Percentiles rank a stretch among this genome's conserved stretches.
These are phyloP conservation scores for Arabidopsis lyrata DNA, from an alignment of 441 rosid species.

Conservation along the genomic window DNA sequence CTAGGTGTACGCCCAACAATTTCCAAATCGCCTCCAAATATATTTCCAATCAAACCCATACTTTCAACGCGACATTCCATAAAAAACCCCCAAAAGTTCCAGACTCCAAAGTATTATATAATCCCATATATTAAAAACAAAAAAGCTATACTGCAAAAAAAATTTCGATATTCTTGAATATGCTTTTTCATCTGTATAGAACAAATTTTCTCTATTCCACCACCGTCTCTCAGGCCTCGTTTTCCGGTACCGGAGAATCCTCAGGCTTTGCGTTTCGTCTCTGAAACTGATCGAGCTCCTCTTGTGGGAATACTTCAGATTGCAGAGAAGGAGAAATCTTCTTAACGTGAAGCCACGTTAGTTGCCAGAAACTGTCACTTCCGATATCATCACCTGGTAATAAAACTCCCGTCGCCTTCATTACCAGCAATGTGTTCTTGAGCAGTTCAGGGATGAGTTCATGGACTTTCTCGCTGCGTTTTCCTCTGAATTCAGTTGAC, in stretches of 20 bases:
- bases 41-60: conserved; percentile 24
- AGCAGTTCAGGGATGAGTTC: conserved; percentile 72
- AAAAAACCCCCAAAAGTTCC: conserved; percentile 8
- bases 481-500: conserved; percentile 64
- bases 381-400: conserved; percentile 67
- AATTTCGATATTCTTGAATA: conserved; percentile 17
- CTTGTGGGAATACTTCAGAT: conserved; percentile 66
- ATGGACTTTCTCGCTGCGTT: conserved; percentile 63
- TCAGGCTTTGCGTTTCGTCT: conserved; percentile 47
- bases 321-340: conserved; percentile 62
- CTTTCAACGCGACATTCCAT: conserved; percentile 19
- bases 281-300: conserved; percentile 57
- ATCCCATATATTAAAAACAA: conserved; percentile 23
- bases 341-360: conserved; percentile 73
- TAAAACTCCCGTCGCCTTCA: conserved; percentile 70
- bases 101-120: conserved; percentile 26
- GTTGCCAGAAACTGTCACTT: conserved; percentile 76
- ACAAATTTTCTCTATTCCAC: conserved; percentile 33
- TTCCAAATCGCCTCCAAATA: neutral
- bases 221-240: neutral
- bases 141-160: conserved; percentile 44
- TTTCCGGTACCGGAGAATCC: conserved; percentile 33
- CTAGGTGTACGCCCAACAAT: neutral
- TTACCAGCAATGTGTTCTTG: conserved; percentile 67
- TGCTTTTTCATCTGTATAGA: conserved; percentile 35